These are phyloP conservation scores for Termitomyces sp. DNA, from an alignment of 768 basidiomycete genomes.

Conservation along the genomic window DNA sequence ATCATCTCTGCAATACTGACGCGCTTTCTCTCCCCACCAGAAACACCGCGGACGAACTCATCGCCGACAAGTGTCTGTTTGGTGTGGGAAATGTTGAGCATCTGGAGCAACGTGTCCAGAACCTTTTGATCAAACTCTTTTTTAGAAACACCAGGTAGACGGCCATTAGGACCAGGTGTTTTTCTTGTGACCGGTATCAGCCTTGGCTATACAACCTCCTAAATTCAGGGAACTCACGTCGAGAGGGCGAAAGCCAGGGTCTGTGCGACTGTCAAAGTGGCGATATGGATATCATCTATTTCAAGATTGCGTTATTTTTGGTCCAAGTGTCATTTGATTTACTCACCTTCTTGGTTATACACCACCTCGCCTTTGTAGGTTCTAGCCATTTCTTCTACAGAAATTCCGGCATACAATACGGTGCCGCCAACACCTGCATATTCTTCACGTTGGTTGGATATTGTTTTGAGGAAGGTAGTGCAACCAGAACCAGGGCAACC, in stretches of 20 bases:
- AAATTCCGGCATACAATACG: constrained; percentile 80
- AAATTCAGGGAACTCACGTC: constrained; percentile 31
- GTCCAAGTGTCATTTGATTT: background rate
- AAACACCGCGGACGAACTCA: constrained; percentile 79
- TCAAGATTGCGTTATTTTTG: no score
- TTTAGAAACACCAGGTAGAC: constrained; percentile 60
- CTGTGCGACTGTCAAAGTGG: constrained; percentile 77
- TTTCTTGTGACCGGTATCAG: constrained; percentile 30
- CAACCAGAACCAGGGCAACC: constrained; percentile 86
- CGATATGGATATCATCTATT: constrained; percentile 75
- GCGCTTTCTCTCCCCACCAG: constrained; percentile 75
- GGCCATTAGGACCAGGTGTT: constrained; percentile 69
- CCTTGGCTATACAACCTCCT: background rate
- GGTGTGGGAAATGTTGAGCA: constrained; percentile 86
- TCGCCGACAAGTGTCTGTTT: constrained; percentile 77
- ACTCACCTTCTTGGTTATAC: constrained; percentile 68
- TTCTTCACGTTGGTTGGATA: constrained; percentile 70
- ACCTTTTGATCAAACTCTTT: constrained; percentile 54
- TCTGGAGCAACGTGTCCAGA: constrained; percentile 58
- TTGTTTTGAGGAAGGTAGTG: constrained; percentile 78
- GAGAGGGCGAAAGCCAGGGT: constrained; percentile 69
- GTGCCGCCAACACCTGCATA: constrained; percentile 63
- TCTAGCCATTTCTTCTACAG: constrained; percentile 69
- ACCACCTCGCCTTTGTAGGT: constrained; percentile 76
- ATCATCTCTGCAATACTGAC: constrained; percentile 87